Base-by-base conservation (phyloP, 345 rosid species). In the Cardiospermum halicacabum region DNA sequence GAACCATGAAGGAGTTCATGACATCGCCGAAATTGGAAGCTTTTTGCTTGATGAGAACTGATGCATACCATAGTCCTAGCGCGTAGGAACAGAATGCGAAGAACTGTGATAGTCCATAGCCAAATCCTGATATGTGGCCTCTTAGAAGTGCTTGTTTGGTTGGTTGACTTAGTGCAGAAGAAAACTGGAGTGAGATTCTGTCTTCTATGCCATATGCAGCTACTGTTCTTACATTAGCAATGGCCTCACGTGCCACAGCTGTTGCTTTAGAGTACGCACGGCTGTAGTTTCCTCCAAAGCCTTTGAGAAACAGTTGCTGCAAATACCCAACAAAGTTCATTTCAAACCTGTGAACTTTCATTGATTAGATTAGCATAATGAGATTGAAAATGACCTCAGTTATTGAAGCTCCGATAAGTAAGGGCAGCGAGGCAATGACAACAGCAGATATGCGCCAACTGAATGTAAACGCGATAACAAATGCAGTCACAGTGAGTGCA, bases 381-480 rank as follows among this genome's bases (percentile, higher is more conserved):
- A 39, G n/a, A 24, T 16, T 37, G 3, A 24, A 53, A 39, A 74
- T 71, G 78, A 85, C 96, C 83, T 89, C 92, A 1, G 92, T 58
- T 49, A 89, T 74, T 71, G 90, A 62, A 54, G 96, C 89, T n/a
- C 82, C 95, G 39, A 92, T 74, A 53, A 92, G 85, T 24, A 92
- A 77, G 58, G 96, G 96, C 53, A 89, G 87, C 32, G 82, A 82
- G 54, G 96, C 92, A 6, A 85, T 72, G 48, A 89, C 77, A 12
- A 92, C 96, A 30, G 89, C 78, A 30, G 98, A 84, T 11, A 92
- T 55, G 36, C 96, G 92, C 98, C 98, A 92, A 47, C 88, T 81
- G 55, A 87, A 73, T 39, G 27, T 64, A 68, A 89, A 92, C 12
- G 89, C 88, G 30, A 86, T 78, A 24, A 66, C 81, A 54, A 85